Base-by-base conservation (phyloP, 257 asterid genomes). In the Perilla frutescens region DNA sequence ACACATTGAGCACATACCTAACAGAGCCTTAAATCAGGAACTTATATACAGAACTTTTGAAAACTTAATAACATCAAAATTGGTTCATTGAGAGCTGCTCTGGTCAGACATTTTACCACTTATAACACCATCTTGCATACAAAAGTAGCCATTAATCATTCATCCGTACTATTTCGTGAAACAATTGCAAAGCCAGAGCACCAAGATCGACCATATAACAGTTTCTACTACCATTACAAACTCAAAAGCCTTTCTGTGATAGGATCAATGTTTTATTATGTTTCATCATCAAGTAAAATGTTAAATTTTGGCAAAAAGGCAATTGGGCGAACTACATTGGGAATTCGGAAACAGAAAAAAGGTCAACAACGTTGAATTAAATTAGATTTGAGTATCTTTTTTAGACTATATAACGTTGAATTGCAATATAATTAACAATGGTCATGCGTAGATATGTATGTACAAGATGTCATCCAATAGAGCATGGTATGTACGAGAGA, bases 61-160 rank as follows among this genome's bases (percentile, higher is more conserved):
- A 65, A 45, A 32, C 60, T 32, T 12, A 9, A 20, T 20, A 63
- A 63, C 54, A 66, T 12, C 14, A 66, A 49, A 66, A 48, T 34
- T 14, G 14, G 40, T 29, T 32, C 4, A 12, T 6, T 32, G 59
- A 8, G 4, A 66, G 32, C 45, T 47, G 29, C 53, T 62, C 32
- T 34, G 11, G 14, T 50, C 39, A 36, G 9, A 67, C 20, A 13
- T 31, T 48, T 14, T 45, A 7, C 8, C 6, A 6, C 40, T 45
- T 31, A 9, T 31, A 53, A 51, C 51, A 20, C 26, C 3, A 41
- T 7, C 3, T 8, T 26, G 62, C 8, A 5, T 10, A 12, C n/a
- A 5, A 6, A 29, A 66, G 45, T 5, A 47, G 34, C 26, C n/a
- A 12, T 45, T 32, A 20, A 29, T 26, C 26, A 2, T 10, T 15